These are phyloP conservation scores for Colletotrichum brevisporum DNA, from an alignment of 2,329 filamentous ascomycete genomes.

Conservation along the genomic window DNA sequence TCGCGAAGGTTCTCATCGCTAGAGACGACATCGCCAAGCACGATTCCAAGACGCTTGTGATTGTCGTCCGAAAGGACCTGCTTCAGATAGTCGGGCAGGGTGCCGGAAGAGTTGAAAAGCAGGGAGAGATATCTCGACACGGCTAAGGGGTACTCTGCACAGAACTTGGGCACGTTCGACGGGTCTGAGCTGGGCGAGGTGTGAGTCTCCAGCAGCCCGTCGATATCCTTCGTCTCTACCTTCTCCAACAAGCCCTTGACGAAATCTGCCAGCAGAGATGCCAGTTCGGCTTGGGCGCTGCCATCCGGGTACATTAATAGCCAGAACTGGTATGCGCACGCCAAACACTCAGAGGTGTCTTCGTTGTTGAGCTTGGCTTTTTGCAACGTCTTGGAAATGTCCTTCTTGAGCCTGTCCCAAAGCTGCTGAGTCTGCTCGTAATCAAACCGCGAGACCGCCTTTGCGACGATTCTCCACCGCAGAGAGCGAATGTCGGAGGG, in stretches of 20 bases:
- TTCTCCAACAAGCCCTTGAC: constrained; percentile 47
- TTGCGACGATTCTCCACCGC: constrained; percentile 58
- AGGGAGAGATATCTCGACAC: constrained; percentile 36
- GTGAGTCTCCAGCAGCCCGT: constrained; percentile 11
- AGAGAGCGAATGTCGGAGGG: constrained; percentile 51
- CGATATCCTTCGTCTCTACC: constrained; percentile 18
- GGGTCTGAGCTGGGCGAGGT: background rate
- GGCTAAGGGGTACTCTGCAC: constrained; percentile 29
- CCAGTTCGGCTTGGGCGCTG: constrained; percentile 46
- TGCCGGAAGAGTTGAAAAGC: constrained; percentile 18
- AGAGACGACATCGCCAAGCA: constrained; percentile 50
- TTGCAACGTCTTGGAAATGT: constrained; percentile 50
- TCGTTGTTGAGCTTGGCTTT: constrained; percentile 50
- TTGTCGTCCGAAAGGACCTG: constrained; percentile 6
- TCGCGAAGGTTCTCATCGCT: constrained; percentile 57
- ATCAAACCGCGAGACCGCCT: constrained; percentile 52
- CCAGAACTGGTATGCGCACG: constrained; percentile 56
- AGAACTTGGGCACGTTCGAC: constrained; percentile 25
- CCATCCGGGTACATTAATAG: constrained; percentile 55
- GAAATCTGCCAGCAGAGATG: constrained; percentile 51
- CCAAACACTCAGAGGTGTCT: constrained; percentile 58
- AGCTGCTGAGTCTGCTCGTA: constrained; percentile 48
- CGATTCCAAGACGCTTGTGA: constrained; percentile 37
- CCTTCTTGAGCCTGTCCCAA: constrained; percentile 52
- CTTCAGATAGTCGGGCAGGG: constrained; percentile 33